Evolutionary conservation across 2,329 filamentous ascomycete genomes (phyloP).

Genomic region (Diaporthe sp.): DNA sequence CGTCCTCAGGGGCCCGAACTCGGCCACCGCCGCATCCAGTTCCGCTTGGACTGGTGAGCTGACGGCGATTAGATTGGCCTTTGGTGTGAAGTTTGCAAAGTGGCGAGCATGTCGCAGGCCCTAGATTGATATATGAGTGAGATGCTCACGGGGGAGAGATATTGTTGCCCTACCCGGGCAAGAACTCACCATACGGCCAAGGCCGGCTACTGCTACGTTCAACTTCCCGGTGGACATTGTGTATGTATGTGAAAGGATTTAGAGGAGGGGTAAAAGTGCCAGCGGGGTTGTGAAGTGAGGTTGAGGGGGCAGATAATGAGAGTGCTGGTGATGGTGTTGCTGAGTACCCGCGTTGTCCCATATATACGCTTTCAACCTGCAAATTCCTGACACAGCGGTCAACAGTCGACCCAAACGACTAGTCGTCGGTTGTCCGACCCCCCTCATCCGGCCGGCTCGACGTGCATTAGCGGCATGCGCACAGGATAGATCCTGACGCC

Average conservation of each 20-base stretch:
- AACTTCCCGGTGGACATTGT: slow-evolving; percentile 42
- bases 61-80: slow-evolving; percentile 12
- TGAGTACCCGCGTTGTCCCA: not conserved
- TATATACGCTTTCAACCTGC: slow-evolving; percentile 17
- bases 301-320: not conserved
- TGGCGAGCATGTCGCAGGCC: slow-evolving; percentile 64
- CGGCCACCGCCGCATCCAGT: slow-evolving; percentile 57
- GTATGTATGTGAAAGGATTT: not conserved
- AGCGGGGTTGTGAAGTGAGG: not conserved
- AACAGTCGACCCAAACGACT: slow-evolving; percentile 13
- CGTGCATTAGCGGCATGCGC: slow-evolving; percentile 17
- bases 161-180: not conserved
- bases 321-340: not conserved
- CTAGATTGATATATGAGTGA: slow-evolving; percentile 37
- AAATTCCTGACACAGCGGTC: slow-evolving; percentile 4
- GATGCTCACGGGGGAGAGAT: not conserved
- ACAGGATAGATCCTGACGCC: slow-evolving; percentile 10
- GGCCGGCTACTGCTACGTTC: slow-evolving; percentile 60
- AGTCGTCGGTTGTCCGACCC: slow-evolving; percentile 1
- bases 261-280: no score
- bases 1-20: slow-evolving; percentile 58
- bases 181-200: slow-evolving; percentile 58
- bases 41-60: slow-evolving; percentile 29
- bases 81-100: slow-evolving; percentile 45
- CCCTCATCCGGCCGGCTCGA: slow-evolving; percentile 16